Conservation (phyloP, 805 yeast genomes). For the Saccharomycopsis fibuligera region DNA sequence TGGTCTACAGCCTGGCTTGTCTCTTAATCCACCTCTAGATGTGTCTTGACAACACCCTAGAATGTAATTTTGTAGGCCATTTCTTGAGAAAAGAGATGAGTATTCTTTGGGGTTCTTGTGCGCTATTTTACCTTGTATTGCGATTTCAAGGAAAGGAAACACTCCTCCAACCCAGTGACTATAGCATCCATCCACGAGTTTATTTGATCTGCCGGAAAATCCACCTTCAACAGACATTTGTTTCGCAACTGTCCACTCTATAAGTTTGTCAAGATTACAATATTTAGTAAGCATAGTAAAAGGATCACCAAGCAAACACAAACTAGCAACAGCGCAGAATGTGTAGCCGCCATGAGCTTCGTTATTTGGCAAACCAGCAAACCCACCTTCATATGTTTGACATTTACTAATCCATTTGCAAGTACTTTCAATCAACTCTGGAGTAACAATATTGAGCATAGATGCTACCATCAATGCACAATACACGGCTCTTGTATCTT, state of each 20-base stretch:
- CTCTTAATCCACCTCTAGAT: constrained; percentile 68
- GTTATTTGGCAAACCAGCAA: constrained; percentile 72
- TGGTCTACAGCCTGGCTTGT: constrained; percentile 75
- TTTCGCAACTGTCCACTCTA: constrained; percentile 64
- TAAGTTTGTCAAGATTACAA: constrained; percentile 43
- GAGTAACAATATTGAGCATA: constrained; percentile 55
- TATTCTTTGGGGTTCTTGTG: constrained; percentile 21
- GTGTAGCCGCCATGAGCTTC: constrained; percentile 99
- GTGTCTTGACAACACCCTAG: constrained; percentile 67
- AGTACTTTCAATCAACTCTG: constrained; percentile 47
- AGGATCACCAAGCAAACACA: constrained; percentile 41
- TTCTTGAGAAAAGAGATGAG: constrained; percentile 40
- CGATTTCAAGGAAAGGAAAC: constrained; percentile 54
- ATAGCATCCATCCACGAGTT: constrained; percentile 93
- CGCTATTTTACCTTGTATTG: too few relatives aligned
- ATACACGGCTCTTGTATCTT: constrained; percentile 79
- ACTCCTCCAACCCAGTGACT: constrained; percentile 92
- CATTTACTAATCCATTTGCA: constrained; percentile 58
- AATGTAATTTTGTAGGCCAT: constrained; percentile 57
- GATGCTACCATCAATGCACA: constrained; percentile 76
- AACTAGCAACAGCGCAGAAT: constrained; percentile 75
- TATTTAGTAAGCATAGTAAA: constrained; percentile 28
- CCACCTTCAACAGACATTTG: constrained; percentile 81
- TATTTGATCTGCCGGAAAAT: constrained; percentile 82
- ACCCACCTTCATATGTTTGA: constrained; percentile 95